A percentile compares a stretch with the other conserved stretches of the same genome.
These are phyloP conservation scores for Aphanomyces invadans DNA, from an alignment of 352 stramenopile species.

Conservation along the genomic window DNA sequence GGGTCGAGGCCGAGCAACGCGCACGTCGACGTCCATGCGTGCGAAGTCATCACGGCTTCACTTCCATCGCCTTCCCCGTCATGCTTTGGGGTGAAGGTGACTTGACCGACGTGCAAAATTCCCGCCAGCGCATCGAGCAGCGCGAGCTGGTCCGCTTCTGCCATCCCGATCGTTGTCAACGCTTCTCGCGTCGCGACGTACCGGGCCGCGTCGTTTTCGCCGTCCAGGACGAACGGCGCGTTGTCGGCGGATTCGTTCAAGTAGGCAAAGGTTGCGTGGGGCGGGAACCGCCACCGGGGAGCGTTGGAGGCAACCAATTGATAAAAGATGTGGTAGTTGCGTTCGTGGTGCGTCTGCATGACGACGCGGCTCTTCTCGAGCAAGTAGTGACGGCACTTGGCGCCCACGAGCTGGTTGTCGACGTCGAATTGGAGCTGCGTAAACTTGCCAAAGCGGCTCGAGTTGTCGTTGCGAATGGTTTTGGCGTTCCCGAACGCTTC, in stretches of 20 bases:
- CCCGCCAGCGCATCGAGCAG: constrained; percentile 62
- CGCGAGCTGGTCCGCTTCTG: constrained; percentile 56
- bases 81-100: constrained; percentile 66
- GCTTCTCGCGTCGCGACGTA: constrained; percentile 79
- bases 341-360: constrained; percentile 80
- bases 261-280: constrained; percentile 42
- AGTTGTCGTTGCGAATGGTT: constrained; percentile 93
- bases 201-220: constrained; percentile 55
- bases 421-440: constrained; percentile 90
- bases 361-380: constrained; percentile 96
- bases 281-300: constrained; percentile 41
- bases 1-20: constrained; percentile 55
- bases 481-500: constrained; percentile 90
- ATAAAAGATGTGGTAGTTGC: constrained; percentile 99
- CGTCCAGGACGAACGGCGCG: constrained; percentile 50
- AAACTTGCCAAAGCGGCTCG: constrained; percentile 92
- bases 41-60: constrained; percentile 48
- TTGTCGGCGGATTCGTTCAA: too few relatives aligned
- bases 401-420: constrained; percentile 79
- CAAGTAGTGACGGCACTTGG: constrained; percentile 90
- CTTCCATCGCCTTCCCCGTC: constrained; percentile 60
- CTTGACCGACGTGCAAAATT: constrained; percentile 72
- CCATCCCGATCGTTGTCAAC: constrained; percentile 68
- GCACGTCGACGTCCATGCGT: constrained; percentile 13
- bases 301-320: constrained; percentile 77